Conservation (phyloP, 495 filamentous ascomycete species). For the Penicillium diatomitis region DNA sequence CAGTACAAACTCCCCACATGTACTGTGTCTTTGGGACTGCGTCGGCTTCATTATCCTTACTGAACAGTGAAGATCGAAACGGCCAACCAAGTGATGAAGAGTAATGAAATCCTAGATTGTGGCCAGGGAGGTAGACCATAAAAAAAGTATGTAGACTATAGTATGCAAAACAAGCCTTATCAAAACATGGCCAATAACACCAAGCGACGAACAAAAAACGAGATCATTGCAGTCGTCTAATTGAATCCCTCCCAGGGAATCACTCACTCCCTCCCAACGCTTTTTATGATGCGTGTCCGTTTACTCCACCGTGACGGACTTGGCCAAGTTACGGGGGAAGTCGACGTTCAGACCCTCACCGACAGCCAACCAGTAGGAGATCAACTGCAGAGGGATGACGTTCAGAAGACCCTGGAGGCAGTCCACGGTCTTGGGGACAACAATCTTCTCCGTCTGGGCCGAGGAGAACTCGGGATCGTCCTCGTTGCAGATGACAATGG, state of each 20-base stretch:
- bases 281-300: not conserved
- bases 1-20: not conserved
- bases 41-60: not conserved
- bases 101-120: too few relatives aligned
- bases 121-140: not conserved
- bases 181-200: constrained; percentile 8
- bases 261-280: too few relatives aligned
- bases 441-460: constrained; percentile 88
- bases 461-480: constrained; percentile 80
- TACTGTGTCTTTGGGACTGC: too few relatives aligned
- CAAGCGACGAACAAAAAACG: constrained; percentile 19
- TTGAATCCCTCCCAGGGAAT: constrained; percentile 3
- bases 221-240: constrained; percentile 24
- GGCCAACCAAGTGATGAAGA: not conserved
- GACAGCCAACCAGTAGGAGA: constrained; percentile 97
- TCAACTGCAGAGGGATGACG: constrained; percentile 93
- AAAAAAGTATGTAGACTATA: constrained; percentile 6
- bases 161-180: constrained; percentile 11
- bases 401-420: constrained; percentile 92
- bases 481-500: constrained; percentile 96
- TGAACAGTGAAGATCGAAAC: not conserved
- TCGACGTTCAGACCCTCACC: constrained; percentile 93
- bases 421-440: constrained; percentile 92
- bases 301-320: constrained; percentile 98
- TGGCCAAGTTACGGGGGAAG: constrained; percentile 95